Evolutionary conservation across 176 grass and related monocot species (phyloP), one percentile per base, ranked within the genome.

Genomic region (Thinopyrum elongatum): DNA sequence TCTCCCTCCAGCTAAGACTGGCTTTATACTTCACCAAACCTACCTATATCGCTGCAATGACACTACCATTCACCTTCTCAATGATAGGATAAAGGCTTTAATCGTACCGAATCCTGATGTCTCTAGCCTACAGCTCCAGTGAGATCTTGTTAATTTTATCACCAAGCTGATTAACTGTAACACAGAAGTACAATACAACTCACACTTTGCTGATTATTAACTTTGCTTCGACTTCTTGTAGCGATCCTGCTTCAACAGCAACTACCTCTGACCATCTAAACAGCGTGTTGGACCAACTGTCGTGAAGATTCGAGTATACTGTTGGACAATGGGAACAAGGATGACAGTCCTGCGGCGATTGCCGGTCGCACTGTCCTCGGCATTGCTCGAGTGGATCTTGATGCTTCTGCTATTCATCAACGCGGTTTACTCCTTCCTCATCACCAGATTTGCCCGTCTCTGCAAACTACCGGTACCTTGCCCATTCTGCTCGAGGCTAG

Each of bases 381-480:
- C 88, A 1, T 81, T 90, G 75, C 89, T 93, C 9, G 95, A 98
- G 81, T 93, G 93, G 95, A 89, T 93, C 44, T 87, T 98, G 90
- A 95, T 98, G 76, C 57, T 98, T 11, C 53, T 98, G 46, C 81
- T 98, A 44, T 95, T 95, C 84, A 67, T 94, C 41, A 90, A 88
- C 55, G 93, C 92, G 11, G 82, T 87, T 83, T 93, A 91, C 80
- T 93, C 84, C 70, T 89, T 91, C 81, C 65, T 94, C 3, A 80
- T 92, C 64, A 94, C 86, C 47, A 91, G 88, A 86, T 96, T 99
- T 65, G 94, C 97, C 42, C 88, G 86, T 8, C 51, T 88, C 64
- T 99, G 90, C 85, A 89, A 81, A 81, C 78, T 99, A 42, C 92
- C 91, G 6, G 81, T 73, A 1, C 97, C 97, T 22, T 99, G 97